These are phyloP conservation scores for Davidsoniella australis DNA, from an alignment of 2,329 filamentous ascomycete species.

Conservation along the genomic window DNA sequence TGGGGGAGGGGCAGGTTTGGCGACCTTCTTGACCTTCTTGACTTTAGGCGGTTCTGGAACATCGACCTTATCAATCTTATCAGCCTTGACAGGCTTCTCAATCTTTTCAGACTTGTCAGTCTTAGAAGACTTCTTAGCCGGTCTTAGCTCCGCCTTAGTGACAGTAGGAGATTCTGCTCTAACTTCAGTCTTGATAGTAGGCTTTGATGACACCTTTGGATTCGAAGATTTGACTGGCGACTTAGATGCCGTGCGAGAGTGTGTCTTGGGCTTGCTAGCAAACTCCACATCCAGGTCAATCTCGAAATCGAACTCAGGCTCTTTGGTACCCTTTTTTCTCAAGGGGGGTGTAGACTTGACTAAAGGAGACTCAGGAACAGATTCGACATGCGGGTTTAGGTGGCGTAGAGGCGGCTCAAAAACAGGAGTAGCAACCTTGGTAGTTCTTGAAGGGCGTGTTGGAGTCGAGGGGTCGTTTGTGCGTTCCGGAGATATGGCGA, in stretches of 20 bases:
- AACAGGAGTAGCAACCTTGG: not conserved
- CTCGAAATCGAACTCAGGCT: not conserved
- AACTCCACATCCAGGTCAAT: conserved; percentile 1
- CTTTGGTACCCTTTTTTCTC: not conserved
- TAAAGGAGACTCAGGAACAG: conserved; percentile 9
- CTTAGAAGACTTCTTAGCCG: conserved; percentile 5
- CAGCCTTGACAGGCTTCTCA: not conserved
- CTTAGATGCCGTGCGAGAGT: conserved; percentile 4
- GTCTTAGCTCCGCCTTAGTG: not conserved
- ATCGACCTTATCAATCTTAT: conserved; percentile 2
- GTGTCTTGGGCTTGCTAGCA: not conserved
- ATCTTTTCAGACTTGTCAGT: conserved; percentile 3
- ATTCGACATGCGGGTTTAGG: conserved; percentile 9
- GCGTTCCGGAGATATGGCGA: not conserved
- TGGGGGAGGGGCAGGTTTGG: conserved; percentile 14
- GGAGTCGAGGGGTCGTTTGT: not conserved
- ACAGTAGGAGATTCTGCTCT: not conserved
- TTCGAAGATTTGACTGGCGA: conserved; percentile 4
- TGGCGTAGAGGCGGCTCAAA: conserved; percentile 1
- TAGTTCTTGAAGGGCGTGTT: conserved; percentile 1
- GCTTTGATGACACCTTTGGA: not conserved
- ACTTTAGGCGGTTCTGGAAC: conserved; percentile 11
- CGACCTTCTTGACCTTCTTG: conserved; percentile 1
- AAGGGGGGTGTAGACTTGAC: conserved; percentile 3
- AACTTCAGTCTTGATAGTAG: not conserved